Percentiles rank a stretch among this genome's conserved stretches.
phyloP scores from a whole-genome alignment of 1,284 basidiomycete genomes.

The Coniferiporia sulphurascens region DNA sequence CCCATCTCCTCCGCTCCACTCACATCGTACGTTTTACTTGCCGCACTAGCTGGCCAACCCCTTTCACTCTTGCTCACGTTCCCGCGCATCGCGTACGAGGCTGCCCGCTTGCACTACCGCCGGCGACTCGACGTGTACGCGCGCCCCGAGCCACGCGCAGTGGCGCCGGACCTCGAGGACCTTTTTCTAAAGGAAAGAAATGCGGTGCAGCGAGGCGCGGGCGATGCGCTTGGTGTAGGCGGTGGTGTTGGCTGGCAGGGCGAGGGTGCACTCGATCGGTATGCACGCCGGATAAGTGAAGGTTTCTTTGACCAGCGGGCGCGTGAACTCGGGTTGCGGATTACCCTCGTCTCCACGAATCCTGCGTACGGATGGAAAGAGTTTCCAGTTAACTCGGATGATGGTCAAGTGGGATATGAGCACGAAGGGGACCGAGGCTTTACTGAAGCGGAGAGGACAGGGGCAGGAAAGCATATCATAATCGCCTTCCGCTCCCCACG shows the following conservation, averaged over 20 bases:
- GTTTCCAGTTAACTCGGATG: conserved; percentile 7
- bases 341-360: conserved; percentile 36
- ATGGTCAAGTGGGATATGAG: conserved; percentile 1
- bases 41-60: conserved; percentile 44
- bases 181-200: conserved; percentile 6
- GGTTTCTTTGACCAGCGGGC: conserved; percentile 34
- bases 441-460: too few relatives aligned
- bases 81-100: conserved; percentile 62
- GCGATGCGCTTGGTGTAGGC: conserved; percentile 18
- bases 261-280: conserved; percentile 37
- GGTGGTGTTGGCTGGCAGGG: conserved; percentile 47
- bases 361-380: conserved; percentile 1
- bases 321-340: conserved; percentile 29
- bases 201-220: neutral
- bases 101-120: conserved; percentile 61
- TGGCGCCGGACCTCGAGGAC: conserved; percentile 21
- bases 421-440: too few relatives aligned
- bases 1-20: conserved; percentile 38
- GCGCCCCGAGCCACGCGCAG: conserved; percentile 55
- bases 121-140: conserved; percentile 59
- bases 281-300: conserved; percentile 33
- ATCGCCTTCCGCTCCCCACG: conserved; percentile 49
- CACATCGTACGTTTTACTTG: conserved; percentile 38
- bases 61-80: conserved; percentile 56
- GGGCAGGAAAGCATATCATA: conserved; percentile 25